Evolutionary conservation across 2,329 filamentous ascomycete genomes (phyloP).

Genomic region (Tolypocladium tundrense): DNA sequence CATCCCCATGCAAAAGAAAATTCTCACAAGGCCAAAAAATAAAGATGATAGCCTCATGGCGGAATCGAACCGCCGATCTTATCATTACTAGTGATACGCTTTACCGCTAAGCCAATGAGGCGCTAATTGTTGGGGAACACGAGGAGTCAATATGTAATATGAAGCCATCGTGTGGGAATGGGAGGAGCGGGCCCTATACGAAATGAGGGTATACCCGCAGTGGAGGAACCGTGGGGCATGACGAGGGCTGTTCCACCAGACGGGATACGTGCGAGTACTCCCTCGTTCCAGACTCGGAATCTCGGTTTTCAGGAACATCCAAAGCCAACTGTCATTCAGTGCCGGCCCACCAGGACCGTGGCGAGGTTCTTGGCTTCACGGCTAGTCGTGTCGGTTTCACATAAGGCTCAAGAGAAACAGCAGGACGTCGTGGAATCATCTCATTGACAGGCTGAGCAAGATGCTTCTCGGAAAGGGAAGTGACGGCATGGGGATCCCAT

Average conservation of each 20-base stretch:
- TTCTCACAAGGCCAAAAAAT: background rate
- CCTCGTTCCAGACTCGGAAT: background rate
- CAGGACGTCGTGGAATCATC: background rate
- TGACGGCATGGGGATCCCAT: too few species aligned
- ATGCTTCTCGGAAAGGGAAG: background rate
- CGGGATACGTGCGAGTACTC: too few species aligned
- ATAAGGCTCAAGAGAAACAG: background rate
- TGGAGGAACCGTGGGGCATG: background rate
- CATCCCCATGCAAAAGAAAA: background rate
- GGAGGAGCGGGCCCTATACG: background rate
- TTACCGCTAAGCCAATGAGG: conserved; percentile 25
- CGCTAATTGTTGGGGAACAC: background rate
- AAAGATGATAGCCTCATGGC: conserved; percentile 15
- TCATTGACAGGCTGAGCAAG: background rate
- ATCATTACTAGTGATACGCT: conserved; percentile 26
- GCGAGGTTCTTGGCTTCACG: background rate
- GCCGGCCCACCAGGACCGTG: background rate
- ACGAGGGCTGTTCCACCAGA: background rate
- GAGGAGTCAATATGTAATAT: background rate
- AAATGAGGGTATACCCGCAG: background rate
- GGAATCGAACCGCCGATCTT: conserved; percentile 26
- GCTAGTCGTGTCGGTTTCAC: background rate
- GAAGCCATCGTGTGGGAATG: background rate
- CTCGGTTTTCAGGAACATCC: background rate
- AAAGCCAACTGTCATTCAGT: background rate